These are phyloP conservation scores for Musa beccarii DNA, from an alignment of 176 grass and related monocot species.

Conservation along the genomic window DNA sequence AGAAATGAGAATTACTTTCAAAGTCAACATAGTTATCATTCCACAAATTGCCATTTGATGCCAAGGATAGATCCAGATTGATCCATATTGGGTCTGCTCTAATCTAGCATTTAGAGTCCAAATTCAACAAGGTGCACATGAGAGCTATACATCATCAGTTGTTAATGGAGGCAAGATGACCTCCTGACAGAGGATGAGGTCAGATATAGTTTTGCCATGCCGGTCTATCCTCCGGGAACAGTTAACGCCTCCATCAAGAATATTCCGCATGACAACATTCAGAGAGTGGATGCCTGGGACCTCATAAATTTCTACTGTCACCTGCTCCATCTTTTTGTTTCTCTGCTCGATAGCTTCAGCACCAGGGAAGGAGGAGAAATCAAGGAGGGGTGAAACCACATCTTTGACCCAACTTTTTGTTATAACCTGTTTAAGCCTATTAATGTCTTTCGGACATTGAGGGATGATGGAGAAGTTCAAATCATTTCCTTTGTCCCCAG, in stretches of 20 bases:
- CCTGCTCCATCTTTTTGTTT: slow-evolving; percentile 30
- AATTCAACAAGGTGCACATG: not conserved
- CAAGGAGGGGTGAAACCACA: slow-evolving; percentile 51
- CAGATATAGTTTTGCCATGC: slow-evolving; percentile 77
- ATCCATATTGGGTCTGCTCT: not conserved
- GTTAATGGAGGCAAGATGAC: slow-evolving; percentile 31
- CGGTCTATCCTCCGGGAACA: slow-evolving; percentile 89
- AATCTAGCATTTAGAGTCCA: not conserved
- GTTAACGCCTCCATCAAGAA: slow-evolving; percentile 82
- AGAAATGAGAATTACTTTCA: no score
- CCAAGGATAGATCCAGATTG: not conserved
- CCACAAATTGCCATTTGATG: no score
- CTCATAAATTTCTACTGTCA: slow-evolving; percentile 67
- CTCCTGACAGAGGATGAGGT: slow-evolving; percentile 72
- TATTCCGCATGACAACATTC: slow-evolving; percentile 74
- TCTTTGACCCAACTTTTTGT: slow-evolving; percentile 66
- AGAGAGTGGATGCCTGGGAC: slow-evolving; percentile 65
- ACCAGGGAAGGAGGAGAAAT: slow-evolving; percentile 30
- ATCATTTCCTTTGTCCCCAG: slow-evolving; percentile 84
- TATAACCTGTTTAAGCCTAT: slow-evolving; percentile 41
- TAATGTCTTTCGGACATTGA: slow-evolving; percentile 50
- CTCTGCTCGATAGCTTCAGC: slow-evolving; percentile 11
- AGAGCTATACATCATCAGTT: not conserved
- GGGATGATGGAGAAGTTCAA: slow-evolving; percentile 83
- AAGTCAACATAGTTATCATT: no score